Conservation (phyloP, 2,329 filamentous ascomycete genomes). For the Stagonosporopsis rhizophila region DNA sequence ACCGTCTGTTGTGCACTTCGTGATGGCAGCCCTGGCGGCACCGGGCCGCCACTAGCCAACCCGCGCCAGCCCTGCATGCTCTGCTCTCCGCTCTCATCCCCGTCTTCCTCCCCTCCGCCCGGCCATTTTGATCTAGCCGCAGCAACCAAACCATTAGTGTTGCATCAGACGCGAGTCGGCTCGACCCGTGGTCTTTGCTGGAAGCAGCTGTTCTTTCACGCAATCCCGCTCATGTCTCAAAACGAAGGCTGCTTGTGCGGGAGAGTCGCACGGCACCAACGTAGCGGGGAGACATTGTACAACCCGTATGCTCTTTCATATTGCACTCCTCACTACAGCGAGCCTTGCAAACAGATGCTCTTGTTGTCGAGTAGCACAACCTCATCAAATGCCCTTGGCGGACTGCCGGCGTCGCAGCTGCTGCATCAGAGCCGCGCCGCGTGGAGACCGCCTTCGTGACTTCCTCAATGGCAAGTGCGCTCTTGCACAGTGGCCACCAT, state of each 20-base stretch:
- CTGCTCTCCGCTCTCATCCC: no score
- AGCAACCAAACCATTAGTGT: no score
- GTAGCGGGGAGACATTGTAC: not conserved
- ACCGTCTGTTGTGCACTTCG: constrained; percentile 14
- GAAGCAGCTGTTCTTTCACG: not conserved
- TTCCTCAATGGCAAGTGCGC: constrained; percentile 1
- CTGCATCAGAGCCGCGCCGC: not conserved
- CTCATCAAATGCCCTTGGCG: not conserved
- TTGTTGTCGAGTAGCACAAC: not conserved
- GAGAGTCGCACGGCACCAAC: not conserved
- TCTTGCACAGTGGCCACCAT: not conserved
- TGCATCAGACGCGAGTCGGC: no score
- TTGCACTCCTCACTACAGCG: not conserved
- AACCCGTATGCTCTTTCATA: not conserved
- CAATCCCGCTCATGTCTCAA: not conserved
- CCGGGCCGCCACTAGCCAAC: constrained; percentile 3
- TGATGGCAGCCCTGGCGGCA: constrained; percentile 1
- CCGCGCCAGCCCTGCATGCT: not conserved
- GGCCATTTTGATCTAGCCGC: no score
- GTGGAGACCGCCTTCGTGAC: not conserved
- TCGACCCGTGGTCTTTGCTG: not conserved
- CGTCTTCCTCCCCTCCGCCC: not conserved
- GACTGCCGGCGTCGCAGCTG: not conserved
- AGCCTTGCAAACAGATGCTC: not conserved
- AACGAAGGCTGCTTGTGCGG: not conserved